phyloP scores from a whole-genome alignment of 345 rosid genomes.

The Arabis hirsuta region DNA sequence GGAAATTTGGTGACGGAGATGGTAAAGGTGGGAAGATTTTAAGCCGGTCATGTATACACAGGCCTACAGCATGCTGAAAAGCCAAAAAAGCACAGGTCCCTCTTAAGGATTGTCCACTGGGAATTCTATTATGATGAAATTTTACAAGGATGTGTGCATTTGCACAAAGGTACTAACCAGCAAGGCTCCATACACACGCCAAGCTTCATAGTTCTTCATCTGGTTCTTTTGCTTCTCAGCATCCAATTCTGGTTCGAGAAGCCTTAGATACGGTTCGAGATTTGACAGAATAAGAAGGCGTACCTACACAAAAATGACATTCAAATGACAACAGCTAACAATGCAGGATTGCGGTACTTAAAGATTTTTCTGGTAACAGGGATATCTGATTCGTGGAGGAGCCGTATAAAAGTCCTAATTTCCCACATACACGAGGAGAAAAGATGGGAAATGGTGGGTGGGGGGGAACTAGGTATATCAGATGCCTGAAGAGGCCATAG shows the following conservation, averaged over 20 bases:
- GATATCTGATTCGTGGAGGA: slow-evolving; percentile 7
- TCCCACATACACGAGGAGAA: slow-evolving; percentile 14
- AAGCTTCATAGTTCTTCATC: slow-evolving; percentile 88
- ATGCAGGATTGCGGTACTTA: slow-evolving; percentile 11
- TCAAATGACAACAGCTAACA: slow-evolving; percentile 9
- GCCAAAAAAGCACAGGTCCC: neutral
- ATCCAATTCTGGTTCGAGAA: slow-evolving; percentile 89
- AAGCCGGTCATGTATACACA: slow-evolving; percentile 66
- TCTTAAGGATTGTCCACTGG: slow-evolving; percentile 3
- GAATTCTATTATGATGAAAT: slow-evolving; percentile 2
- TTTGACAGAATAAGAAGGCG: slow-evolving; percentile 80
- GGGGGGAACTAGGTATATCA: neutral
- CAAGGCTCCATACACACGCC: slow-evolving; percentile 91
- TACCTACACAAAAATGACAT: slow-evolving; percentile 52
- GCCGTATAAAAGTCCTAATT: slow-evolving; percentile 2
- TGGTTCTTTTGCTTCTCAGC: slow-evolving; percentile 86
- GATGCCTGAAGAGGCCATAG: neutral
- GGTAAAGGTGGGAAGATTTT: slow-evolving; percentile 72
- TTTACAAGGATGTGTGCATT: slow-evolving; percentile 3
- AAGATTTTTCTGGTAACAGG: neutral
- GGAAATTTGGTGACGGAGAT: slow-evolving; percentile 52
- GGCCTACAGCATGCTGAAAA: slow-evolving; percentile 80
- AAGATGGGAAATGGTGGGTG: neutral
- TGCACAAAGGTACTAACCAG: slow-evolving; percentile 55
- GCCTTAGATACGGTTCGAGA: slow-evolving; percentile 73